Base-by-base conservation (phyloP, 2,329 filamentous ascomycete species). In the Fusarium tanahbumbuense region DNA sequence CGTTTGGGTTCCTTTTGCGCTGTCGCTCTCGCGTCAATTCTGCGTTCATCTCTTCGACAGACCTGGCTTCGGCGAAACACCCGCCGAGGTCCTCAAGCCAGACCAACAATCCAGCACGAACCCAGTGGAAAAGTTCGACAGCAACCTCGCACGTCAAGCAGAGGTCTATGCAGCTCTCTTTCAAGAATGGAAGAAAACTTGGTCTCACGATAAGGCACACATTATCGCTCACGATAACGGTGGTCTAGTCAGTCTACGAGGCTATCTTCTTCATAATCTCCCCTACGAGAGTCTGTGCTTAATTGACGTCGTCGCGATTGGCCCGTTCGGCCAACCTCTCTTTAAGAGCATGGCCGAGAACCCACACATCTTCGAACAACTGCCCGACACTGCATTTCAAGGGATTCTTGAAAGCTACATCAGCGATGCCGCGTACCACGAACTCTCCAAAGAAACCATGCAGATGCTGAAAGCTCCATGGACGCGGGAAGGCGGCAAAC, bases 221-320 rank as follows among this genome's bases (percentile, higher is more conserved):
- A 74, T 85, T 1, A 65, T 85, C 3, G 82, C 83, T 0, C 83
- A 85, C 60, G 83, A 85, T 30, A 79, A 83, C 37, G 83, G 77
- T 2, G 83, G 83, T 0, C 60, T 83, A 12, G 78, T 84, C 44
- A 76, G 76, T 22, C 50, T 84, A 8, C 78, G 82, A 4, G 78
- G 78, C 0, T 74, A 81, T 52, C 67, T 84, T 0, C 47, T 83
- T 0, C 81, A 83, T 53, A 73, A 67, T 5, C 77, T 76, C 13
- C 60, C 77, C 0, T 84, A 80, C 60, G 75, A 72, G 4, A 82
- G 78, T 34, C 73, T 85, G 2, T 79, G 81, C 32, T 73, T 84
- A 1, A 77, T 83, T 22, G 79, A 85, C 41, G 82, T 83, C 0
- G 83, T 84, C 6, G 78, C 80, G 0, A 73, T 84, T 0, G 78